Evolutionary conservation across 2,329 filamentous ascomycete species (phyloP).

Genomic region (Aspergillus piperis): DNA sequence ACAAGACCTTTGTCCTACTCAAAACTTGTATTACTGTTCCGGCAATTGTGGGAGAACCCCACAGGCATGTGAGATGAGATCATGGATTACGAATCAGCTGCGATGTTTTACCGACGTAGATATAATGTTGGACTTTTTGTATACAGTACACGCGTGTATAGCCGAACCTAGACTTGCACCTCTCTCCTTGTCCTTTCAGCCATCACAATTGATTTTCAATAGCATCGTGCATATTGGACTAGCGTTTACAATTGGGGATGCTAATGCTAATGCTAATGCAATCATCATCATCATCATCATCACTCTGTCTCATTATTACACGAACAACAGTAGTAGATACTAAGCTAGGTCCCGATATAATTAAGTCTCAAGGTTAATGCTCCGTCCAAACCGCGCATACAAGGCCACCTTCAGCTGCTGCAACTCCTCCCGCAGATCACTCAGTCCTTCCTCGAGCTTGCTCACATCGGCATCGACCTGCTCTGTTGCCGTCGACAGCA

Average conservation of each 20-base stretch:
- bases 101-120: neutral
- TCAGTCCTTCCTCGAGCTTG: slow-evolving; percentile 73
- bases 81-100: slow-evolving; percentile 22
- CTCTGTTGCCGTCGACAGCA: slow-evolving; percentile 71
- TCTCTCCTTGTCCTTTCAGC: neutral
- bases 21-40: neutral
- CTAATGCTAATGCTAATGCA: too few relatives aligned
- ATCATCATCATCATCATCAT: too few relatives aligned
- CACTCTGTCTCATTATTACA: too few relatives aligned
- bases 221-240: too few relatives aligned
- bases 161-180: neutral
- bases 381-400: slow-evolving; percentile 92
- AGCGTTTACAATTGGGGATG: too few relatives aligned
- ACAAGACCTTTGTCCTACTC: neutral
- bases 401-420: slow-evolving; percentile 83
- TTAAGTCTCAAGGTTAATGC: slow-evolving; percentile 94
- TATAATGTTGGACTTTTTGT: neutral
- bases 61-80: slow-evolving; percentile 13
- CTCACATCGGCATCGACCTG: slow-evolving; percentile 76
- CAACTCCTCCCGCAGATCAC: slow-evolving; percentile 80
- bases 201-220: neutral
- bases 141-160: slow-evolving; percentile 2
- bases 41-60: neutral
- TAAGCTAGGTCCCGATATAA: neutral
- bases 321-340: neutral